A percentile compares a stretch with the other conserved stretches of the same genome.
phyloP scores from a whole-genome alignment of 192 early-diverging fungal genomes.

The Chytriomyces hyalinus region DNA sequence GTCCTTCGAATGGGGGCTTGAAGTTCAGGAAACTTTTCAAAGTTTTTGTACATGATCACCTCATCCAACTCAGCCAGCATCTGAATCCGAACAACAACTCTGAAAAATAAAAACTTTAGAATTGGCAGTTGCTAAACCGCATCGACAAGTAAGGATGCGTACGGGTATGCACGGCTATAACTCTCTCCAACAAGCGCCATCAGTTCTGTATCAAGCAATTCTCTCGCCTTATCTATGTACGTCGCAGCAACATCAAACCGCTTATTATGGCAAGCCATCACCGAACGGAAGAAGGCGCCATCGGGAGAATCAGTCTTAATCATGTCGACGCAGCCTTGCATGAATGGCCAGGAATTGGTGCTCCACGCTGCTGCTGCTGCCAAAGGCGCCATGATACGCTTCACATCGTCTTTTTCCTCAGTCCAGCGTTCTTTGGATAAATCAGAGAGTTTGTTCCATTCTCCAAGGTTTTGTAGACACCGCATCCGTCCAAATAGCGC shows the following conservation, averaged over 20 bases:
- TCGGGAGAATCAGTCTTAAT: slow-evolving; percentile 82
- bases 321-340: slow-evolving; percentile 88
- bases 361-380: slow-evolving; percentile 96
- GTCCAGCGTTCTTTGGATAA: slow-evolving; percentile 75
- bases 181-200: slow-evolving; percentile 90
- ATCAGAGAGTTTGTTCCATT: slow-evolving; percentile 84
- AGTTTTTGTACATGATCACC: slow-evolving; percentile 87
- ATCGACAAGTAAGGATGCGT: slow-evolving; percentile 25
- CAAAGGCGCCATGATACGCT: slow-evolving; percentile 79
- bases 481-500: slow-evolving; percentile 86
- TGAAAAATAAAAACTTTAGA: slow-evolving; percentile 11
- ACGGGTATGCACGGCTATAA: slow-evolving; percentile 89
- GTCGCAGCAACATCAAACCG: slow-evolving; percentile 73
- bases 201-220: slow-evolving; percentile 82
- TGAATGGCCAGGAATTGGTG: slow-evolving; percentile 80
- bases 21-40: slow-evolving; percentile 77
- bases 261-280: slow-evolving; percentile 82
- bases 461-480: slow-evolving; percentile 89
- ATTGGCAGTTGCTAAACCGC: neutral
- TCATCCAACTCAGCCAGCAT: slow-evolving; percentile 98
- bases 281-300: slow-evolving; percentile 83
- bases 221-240: slow-evolving; percentile 80
- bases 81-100: slow-evolving; percentile 88
- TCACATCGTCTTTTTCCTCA: slow-evolving; percentile 62
- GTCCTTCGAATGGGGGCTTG: slow-evolving; percentile 77